These are phyloP conservation scores for Wickerhamiella australiensis DNA, from an alignment of 805 yeast genomes.

Conservation along the genomic window DNA sequence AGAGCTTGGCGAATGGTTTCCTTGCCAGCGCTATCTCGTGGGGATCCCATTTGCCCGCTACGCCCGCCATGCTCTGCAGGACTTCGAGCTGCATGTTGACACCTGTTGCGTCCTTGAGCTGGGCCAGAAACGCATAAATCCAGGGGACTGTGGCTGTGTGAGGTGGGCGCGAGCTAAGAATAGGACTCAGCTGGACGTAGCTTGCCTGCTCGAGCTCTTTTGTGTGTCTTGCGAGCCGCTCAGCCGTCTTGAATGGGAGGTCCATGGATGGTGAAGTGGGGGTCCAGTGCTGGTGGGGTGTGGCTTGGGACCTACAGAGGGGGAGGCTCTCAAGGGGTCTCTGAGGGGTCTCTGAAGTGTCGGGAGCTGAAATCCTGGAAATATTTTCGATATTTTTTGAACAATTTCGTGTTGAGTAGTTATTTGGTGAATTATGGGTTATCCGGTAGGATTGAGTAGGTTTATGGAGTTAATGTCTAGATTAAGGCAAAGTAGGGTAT, in stretches of 20 bases:
- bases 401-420: too few species aligned
- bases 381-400: too few species aligned
- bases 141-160: background rate
- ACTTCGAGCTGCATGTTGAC: constrained; percentile 2
- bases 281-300: too few species aligned
- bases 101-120: background rate
- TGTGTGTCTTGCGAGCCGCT: background rate
- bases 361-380: too few species aligned
- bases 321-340: too few species aligned
- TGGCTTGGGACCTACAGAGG: too few species aligned
- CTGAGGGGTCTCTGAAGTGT: too few species aligned
- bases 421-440: too few species aligned
- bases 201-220: background rate
- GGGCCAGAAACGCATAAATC: constrained; percentile 2
- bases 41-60: background rate
- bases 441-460: too few species aligned
- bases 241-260: background rate
- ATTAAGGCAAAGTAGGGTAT: too few species aligned
- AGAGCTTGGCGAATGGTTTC: background rate
- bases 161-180: background rate
- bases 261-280: too few species aligned
- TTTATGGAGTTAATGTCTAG: too few species aligned
- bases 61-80: background rate
- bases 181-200: background rate
- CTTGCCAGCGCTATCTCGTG: background rate